These are phyloP conservation scores for Backusella psychrophila DNA, from an alignment of 192 early-diverging fungal species.

Conservation along the genomic window DNA sequence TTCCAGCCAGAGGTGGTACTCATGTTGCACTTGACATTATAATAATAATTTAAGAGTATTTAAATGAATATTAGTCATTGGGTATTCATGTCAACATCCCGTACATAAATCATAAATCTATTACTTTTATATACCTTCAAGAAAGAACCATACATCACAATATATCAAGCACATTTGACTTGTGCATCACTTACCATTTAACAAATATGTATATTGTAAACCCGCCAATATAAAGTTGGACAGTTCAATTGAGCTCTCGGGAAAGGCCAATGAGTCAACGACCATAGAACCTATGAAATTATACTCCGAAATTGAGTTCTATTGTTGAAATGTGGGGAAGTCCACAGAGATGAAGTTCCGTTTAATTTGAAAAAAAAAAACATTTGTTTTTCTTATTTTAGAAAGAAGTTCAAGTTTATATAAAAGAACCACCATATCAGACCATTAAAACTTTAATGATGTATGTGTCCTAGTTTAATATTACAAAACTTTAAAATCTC, in stretches of 20 bases:
- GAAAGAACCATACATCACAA: background rate
- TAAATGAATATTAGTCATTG: constrained; percentile 10
- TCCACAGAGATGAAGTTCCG: background rate
- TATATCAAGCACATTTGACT: background rate
- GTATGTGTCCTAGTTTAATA: background rate
- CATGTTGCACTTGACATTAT: background rate
- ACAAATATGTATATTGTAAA: background rate
- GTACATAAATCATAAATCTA: background rate
- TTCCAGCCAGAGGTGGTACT: background rate
- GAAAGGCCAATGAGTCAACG: background rate
- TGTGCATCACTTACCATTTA: background rate
- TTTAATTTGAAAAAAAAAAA: background rate
- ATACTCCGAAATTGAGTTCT: background rate
- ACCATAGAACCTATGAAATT: background rate
- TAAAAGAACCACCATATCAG: background rate
- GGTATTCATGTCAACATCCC: background rate
- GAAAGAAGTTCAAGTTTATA: background rate
- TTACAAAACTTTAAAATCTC: constrained; percentile 1
- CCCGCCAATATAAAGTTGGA: background rate
- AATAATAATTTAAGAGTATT: constrained; percentile 1
- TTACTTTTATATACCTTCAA: background rate
- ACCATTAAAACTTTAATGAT: background rate
- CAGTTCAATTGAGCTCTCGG: constrained; percentile 1
- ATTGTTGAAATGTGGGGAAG: constrained; percentile 2
- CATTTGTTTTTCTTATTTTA: background rate